phyloP scores from a whole-genome alignment of 371 early-diverging fungal species.

The Coelomomyces lativittatus region DNA sequence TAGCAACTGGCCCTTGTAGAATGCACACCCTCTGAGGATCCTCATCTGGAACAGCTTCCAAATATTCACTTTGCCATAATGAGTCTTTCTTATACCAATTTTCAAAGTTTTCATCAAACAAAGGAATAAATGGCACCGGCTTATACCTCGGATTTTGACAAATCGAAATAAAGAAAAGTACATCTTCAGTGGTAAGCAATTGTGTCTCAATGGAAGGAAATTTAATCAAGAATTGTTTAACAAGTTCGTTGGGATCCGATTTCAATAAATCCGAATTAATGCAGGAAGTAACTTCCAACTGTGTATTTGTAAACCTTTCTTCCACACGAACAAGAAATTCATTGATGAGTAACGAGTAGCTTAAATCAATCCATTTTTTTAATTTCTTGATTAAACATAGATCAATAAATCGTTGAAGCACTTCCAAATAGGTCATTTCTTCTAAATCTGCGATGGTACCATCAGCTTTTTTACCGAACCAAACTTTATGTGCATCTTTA shows the following conservation, averaged over 20 bases:
- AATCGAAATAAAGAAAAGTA: constrained; percentile 65
- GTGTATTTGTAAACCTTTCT: constrained; percentile 57
- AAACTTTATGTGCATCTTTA: constrained; percentile 56
- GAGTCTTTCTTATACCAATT: constrained; percentile 92
- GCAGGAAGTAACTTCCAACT: constrained; percentile 20
- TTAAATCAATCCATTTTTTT: constrained; percentile 67
- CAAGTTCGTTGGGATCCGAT: constrained; percentile 44
- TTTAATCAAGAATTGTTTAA: constrained; percentile 50
- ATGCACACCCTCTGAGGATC: constrained; percentile 84
- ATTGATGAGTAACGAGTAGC: constrained; percentile 62
- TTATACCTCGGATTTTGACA: constrained; percentile 67
- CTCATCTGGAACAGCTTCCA: constrained; percentile 72
- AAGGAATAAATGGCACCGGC: constrained; percentile 81
- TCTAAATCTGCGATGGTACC: constrained; percentile 57
- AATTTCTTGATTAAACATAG: constrained; percentile 62
- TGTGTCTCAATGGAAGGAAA: constrained; percentile 59
- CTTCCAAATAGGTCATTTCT: constrained; percentile 87
- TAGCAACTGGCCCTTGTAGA: constrained; percentile 85
- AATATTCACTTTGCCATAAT: constrained; percentile 84
- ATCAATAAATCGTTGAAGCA: constrained; percentile 61
- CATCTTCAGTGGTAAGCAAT: constrained; percentile 76
- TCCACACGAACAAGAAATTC: constrained; percentile 77
- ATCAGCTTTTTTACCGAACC: constrained; percentile 75
- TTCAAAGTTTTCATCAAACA: constrained; percentile 78
- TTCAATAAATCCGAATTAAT: constrained; percentile 51